Conservation (phyloP, 2,329 filamentous ascomycete genomes). For the Furcasterigmium furcatum region DNA sequence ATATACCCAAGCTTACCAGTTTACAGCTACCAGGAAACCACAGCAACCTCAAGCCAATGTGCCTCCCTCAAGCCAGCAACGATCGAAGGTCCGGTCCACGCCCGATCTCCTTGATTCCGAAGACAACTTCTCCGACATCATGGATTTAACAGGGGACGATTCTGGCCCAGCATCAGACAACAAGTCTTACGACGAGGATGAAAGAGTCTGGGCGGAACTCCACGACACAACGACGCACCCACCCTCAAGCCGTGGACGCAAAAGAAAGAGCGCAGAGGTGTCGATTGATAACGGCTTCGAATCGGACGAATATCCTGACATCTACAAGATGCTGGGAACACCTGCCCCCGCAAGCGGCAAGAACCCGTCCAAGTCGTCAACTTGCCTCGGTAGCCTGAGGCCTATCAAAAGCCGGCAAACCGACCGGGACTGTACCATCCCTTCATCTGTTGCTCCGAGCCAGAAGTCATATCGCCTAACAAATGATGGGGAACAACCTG, state of each 20-base stretch:
- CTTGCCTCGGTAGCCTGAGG: no score
- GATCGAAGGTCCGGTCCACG: constrained; percentile 4
- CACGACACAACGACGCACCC: constrained; percentile 34
- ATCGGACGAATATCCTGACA: constrained; percentile 49
- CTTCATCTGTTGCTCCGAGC: no score
- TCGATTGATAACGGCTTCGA: constrained; percentile 25
- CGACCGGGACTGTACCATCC: no score
- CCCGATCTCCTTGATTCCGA: constrained; percentile 11
- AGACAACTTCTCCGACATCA: constrained; percentile 19
- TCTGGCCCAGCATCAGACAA: constrained; percentile 28
- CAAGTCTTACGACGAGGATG: constrained; percentile 29
- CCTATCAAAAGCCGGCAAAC: no score
- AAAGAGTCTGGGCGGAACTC: constrained; percentile 40
- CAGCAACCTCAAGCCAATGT: neutral
- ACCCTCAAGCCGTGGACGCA: constrained; percentile 37
- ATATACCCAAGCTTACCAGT: neutral
- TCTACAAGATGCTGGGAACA: constrained; percentile 44
- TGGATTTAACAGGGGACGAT: constrained; percentile 35
- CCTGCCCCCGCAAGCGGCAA: constrained; percentile 23
- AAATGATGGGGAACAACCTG: constrained; percentile 2
- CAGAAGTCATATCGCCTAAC: constrained; percentile 13
- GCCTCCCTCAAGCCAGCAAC: neutral
- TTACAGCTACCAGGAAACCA: constrained; percentile 3
- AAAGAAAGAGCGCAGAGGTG: constrained; percentile 50
- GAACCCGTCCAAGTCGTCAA: constrained; percentile 18